A percentile compares a stretch with the other conserved stretches of the same genome.
Evolutionary conservation across 139 green algal genomes (phyloP).

Genomic region (Marvania coccoides): DNA sequence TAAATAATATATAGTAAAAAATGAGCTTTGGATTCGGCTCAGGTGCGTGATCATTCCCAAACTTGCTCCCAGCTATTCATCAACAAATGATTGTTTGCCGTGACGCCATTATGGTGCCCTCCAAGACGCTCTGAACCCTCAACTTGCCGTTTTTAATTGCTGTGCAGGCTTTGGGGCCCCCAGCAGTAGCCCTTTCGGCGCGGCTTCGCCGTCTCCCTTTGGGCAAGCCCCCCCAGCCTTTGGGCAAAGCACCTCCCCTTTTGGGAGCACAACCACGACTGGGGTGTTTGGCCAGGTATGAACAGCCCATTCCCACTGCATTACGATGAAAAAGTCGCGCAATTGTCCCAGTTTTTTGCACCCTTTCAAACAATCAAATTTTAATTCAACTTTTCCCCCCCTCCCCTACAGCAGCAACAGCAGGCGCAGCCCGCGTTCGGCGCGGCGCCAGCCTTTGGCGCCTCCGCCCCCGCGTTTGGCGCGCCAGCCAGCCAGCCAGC

Average conservation of each 20-base stretch:
- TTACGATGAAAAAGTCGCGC: too few species aligned
- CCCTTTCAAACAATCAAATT: too few species aligned
- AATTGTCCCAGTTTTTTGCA: too few species aligned
- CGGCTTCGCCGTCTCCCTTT: slow-evolving; percentile 18
- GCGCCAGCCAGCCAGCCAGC: neutral
- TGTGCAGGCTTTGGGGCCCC: slow-evolving; percentile 19
- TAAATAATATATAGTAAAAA: neutral
- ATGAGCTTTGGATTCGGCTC: neutral
- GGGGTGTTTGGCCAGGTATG: slow-evolving; percentile 29
- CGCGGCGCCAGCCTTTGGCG: slow-evolving; percentile 5
- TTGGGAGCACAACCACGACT: slow-evolving; percentile 16
- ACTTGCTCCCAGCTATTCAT: too few species aligned
- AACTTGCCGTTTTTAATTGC: too few species aligned
- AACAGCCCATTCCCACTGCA: too few species aligned
- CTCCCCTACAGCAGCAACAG: too few species aligned
- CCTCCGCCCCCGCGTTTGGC: slow-evolving; percentile 13
- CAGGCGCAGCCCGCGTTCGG: slow-evolving; percentile 28
- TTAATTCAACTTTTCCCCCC: too few species aligned
- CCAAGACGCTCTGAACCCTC: too few species aligned
- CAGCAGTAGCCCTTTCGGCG: slow-evolving; percentile 13
- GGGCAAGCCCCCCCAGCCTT: slow-evolving; percentile 11
- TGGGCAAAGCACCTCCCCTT: slow-evolving; percentile 21
- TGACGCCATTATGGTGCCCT: too few species aligned
- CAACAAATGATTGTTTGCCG: too few species aligned
- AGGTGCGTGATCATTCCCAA: neutral